Evolutionary conservation across 1,139 yeast species (phyloP), one percentile per base, ranked within the genome.

Genomic region (Entelexis paramagnoliae): DNA sequence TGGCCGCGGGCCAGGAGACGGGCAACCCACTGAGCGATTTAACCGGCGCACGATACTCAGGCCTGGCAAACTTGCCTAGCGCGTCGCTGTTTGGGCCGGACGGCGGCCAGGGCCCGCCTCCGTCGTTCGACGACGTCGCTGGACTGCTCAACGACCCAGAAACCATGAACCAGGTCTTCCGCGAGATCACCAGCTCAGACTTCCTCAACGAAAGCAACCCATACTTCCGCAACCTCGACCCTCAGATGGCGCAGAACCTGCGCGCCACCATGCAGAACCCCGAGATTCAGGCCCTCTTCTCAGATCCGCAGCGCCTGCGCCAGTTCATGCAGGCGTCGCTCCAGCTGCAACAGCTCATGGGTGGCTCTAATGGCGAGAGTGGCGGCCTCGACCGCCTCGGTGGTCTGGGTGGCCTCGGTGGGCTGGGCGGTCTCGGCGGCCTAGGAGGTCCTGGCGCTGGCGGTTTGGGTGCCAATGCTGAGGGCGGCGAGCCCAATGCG

Each of bases 41-140:
- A 60, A 89, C 97, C 0, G 93, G 96, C 41, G 97, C 97, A 1
- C 78, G 97, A 52, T 91, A 88, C 64, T 96, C 97, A 2, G 98
- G 98, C 1, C 82, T 80, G 60, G 76, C 88, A 14, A 89, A 87
- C 61, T 73, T 91, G 65, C 97, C 98, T 2, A 77, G 86, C 2
- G 87, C 89, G 0, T 80, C 84, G 46, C 78, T 86, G 83, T 88
- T 91, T 70, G 96, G 96, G 1, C 93, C 96, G 19, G 97, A 89
- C 65, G 95, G 95, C 20, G 97, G 96, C 22, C 77, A 84, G 84
- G 71, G 72, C 24, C 73, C 73, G 29, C 70, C 80, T 63, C 93
- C 94, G 9, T 81, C 79, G 60, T 82, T 86, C 43, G 91, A 83
- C 41, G 88, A 83, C 58, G 63, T 88, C 68, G 72, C 74, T 56